These are phyloP conservation scores for Picea sitchensis DNA, from an alignment of 75 land plant species.

Conservation along the genomic window DNA sequence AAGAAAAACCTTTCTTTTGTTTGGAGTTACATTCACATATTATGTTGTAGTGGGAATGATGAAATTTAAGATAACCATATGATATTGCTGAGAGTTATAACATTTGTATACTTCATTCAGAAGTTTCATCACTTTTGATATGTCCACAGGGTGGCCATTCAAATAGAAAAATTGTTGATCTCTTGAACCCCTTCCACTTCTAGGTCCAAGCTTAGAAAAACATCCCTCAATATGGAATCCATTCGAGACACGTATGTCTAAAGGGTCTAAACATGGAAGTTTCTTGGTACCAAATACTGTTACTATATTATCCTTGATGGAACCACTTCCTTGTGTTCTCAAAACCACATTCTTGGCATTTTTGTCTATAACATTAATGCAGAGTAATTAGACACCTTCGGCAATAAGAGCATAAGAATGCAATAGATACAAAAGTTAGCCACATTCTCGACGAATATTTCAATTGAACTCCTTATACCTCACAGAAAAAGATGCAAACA, in stretches of 20 bases:
- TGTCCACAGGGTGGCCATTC: slow-evolving; percentile 79
- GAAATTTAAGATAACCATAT: slow-evolving; percentile 80
- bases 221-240: slow-evolving; percentile 66
- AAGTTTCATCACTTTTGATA: slow-evolving; percentile 78
- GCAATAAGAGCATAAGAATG: slow-evolving; percentile 84
- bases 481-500: slow-evolving; percentile 82
- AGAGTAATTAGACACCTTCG: slow-evolving; percentile 69
- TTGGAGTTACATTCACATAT: too few relatives aligned
- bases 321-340: slow-evolving; percentile 76
- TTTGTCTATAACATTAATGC: slow-evolving; percentile 68
- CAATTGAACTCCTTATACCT: slow-evolving; percentile 85
- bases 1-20: too few relatives aligned
- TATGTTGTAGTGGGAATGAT: slow-evolving; percentile 34
- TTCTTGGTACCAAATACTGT: slow-evolving; percentile 75
- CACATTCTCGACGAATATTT: slow-evolving; percentile 86
- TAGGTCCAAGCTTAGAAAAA: slow-evolving; percentile 78
- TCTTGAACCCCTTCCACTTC: slow-evolving; percentile 62
- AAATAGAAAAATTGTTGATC: slow-evolving; percentile 80
- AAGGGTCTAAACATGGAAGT: slow-evolving; percentile 61
- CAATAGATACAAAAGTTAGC: slow-evolving; percentile 68
- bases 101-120: slow-evolving; percentile 75
- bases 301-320: slow-evolving; percentile 77
- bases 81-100: slow-evolving; percentile 79
- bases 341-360: slow-evolving; percentile 53
- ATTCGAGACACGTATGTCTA: slow-evolving; percentile 43